A percentile compares a stretch with the other conserved stretches of the same genome.
phyloP scores from a whole-genome alignment of 441 rosid genomes.

The Brassica balearica region DNA sequence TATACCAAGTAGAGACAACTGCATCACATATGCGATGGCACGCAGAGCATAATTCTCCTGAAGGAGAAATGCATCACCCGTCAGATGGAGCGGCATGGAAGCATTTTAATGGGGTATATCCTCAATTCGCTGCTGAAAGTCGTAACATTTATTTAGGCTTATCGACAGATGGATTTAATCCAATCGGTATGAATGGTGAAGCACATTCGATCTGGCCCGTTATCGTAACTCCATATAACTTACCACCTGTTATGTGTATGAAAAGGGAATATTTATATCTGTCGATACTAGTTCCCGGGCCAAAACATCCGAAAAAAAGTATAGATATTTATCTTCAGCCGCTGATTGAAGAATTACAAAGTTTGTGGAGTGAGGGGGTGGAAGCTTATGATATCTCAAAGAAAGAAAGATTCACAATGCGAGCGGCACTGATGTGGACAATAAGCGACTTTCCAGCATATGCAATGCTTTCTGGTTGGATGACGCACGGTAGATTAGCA shows the following conservation, averaged over 20 bases:
- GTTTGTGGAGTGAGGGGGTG: not conserved
- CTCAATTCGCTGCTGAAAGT: not conserved
- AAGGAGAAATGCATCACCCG: constrained; percentile 11
- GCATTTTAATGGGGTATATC: not conserved
- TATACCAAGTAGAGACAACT: not conserved
- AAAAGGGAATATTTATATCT: not conserved
- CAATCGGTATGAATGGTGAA: constrained; percentile 11
- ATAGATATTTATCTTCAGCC: not conserved
- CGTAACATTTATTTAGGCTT: constrained; percentile 3
- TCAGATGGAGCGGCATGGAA: constrained; percentile 3
- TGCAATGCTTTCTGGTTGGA: not conserved
- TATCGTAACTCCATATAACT: not conserved
- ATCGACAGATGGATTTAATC: constrained; percentile 17
- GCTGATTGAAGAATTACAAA: not conserved
- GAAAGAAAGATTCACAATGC: not conserved
- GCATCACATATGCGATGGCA: constrained; percentile 3
- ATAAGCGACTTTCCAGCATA: not conserved
- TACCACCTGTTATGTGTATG: not conserved
- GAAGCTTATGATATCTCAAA: not conserved
- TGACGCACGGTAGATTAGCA: not conserved
- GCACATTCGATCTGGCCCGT: not conserved
- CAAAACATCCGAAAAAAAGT: not conserved
- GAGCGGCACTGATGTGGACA: not conserved
- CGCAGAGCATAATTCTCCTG: not conserved
- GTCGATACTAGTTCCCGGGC: not conserved